phyloP scores from a whole-genome alignment of 306 rosid species.

The Dryas octopetala region DNA sequence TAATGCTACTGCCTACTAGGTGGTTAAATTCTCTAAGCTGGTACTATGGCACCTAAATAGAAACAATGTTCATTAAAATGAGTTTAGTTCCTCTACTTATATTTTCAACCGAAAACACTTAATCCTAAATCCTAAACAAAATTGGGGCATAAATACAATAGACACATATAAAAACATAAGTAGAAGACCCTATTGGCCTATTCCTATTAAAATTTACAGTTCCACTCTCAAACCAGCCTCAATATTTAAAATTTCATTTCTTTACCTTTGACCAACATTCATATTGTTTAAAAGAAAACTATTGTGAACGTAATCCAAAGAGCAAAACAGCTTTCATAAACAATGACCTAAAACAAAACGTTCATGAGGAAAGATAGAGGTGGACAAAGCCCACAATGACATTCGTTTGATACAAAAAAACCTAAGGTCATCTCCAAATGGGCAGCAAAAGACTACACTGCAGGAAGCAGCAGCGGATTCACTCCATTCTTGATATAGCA shows the following conservation, averaged over 20 bases:
- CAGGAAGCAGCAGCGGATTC: conserved; percentile 13
- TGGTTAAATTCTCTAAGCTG: no score
- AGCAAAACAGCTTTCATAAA: conserved; percentile 3
- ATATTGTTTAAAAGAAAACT: background rate
- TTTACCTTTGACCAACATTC: background rate
- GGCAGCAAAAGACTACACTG: background rate
- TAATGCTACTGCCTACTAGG: no score
- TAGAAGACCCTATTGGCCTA: no score
- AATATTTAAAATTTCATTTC: background rate
- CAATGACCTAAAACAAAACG: background rate
- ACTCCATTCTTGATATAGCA: background rate
- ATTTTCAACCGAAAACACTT: no score
- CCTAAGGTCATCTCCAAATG: background rate
- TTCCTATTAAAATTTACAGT: no score
- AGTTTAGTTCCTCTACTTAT: no score
- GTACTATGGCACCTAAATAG: no score
- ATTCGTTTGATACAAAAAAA: conserved; percentile 5
- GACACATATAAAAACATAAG: no score
- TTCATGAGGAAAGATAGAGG: background rate
- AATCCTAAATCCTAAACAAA: no score
- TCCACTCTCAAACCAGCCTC: background rate
- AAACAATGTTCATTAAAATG: no score
- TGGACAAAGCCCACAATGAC: conserved; percentile 6
- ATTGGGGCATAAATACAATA: no score
- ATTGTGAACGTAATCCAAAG: background rate